Evolutionary conservation across 441 rosid genomes (phyloP).

Genomic region (Rhodomyrtus psidioides): DNA sequence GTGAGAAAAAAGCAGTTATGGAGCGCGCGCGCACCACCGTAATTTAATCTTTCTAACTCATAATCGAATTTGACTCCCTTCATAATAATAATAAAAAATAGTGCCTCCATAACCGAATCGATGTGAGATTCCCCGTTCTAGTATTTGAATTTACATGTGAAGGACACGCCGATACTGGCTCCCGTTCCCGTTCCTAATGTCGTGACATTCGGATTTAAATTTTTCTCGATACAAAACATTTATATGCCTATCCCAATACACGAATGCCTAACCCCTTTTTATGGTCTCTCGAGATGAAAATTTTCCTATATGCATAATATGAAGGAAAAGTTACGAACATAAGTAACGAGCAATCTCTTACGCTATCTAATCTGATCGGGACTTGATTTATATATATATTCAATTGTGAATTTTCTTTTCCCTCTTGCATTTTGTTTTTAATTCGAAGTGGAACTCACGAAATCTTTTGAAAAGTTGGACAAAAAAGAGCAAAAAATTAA

Average conservation of each 20-base stretch:
- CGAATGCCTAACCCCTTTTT: fast-evolving
- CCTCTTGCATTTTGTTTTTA: neutral
- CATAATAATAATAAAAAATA: no score
- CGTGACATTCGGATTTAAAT: neutral
- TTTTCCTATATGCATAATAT: neutral
- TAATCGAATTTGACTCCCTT: no score
- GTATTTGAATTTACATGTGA: fast-evolving
- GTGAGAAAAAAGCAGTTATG: no score
- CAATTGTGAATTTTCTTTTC: neutral
- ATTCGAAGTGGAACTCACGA: neutral
- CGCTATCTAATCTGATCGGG: fast-evolving
- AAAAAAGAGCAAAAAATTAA: no score
- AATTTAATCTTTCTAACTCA: no score
- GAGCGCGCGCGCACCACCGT: no score
- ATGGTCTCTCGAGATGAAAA: fast-evolving
- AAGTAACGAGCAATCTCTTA: neutral
- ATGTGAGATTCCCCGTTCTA: fast-evolving
- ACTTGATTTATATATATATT: neutral
- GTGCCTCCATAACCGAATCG: fast-evolving
- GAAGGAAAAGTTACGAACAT: neutral
- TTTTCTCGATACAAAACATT: neutral
- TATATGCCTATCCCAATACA: no score
- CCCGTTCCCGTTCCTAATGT: neutral
- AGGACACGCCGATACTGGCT: neutral
- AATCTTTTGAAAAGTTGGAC: neutral